These are phyloP conservation scores for Cyclotella atomus DNA, from an alignment of 108 stramenopile species.

Conservation along the genomic window DNA sequence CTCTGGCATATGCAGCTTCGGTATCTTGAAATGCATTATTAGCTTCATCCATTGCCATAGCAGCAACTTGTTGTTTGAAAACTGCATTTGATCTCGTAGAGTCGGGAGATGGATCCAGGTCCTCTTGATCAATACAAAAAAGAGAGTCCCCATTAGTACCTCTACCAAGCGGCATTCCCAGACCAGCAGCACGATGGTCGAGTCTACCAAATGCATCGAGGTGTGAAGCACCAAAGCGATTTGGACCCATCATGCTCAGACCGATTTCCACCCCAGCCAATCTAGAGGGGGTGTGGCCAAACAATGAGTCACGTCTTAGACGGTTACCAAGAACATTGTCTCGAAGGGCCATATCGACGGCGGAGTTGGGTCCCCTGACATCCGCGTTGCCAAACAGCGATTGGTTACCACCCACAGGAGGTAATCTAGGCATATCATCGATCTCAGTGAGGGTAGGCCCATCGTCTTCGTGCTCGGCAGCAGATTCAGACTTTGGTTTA, in stretches of 20 bases:
- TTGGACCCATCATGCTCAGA: too few relatives aligned
- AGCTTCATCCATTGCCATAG: constrained; percentile 53
- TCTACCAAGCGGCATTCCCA: neutral
- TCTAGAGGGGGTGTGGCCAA: too few relatives aligned
- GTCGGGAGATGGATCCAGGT: neutral
- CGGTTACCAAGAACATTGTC: neutral
- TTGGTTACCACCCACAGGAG: too few relatives aligned
- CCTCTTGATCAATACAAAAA: neutral
- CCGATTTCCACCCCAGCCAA: too few relatives aligned
- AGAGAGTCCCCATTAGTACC: neutral
- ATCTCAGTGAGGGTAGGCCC: neutral
- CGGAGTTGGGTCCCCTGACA: neutral
- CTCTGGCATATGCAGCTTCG: constrained; percentile 32
- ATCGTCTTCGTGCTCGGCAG: too few relatives aligned
- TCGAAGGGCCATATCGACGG: neutral
- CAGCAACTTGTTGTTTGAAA: constrained; percentile 48
- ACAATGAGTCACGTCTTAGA: neutral
- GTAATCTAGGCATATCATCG: neutral
- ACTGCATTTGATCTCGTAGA: constrained; percentile 17
- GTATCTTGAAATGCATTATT: constrained; percentile 34
- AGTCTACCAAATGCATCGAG: neutral
- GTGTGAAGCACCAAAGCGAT: too few relatives aligned
- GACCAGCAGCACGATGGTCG: neutral
- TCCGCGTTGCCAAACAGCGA: neutral
- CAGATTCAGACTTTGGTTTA: too few relatives aligned